A percentile compares a stretch with the other conserved stretches of the same genome.
phyloP scores from a whole-genome alignment of 345 rosid genomes.

The Salix udensis region DNA sequence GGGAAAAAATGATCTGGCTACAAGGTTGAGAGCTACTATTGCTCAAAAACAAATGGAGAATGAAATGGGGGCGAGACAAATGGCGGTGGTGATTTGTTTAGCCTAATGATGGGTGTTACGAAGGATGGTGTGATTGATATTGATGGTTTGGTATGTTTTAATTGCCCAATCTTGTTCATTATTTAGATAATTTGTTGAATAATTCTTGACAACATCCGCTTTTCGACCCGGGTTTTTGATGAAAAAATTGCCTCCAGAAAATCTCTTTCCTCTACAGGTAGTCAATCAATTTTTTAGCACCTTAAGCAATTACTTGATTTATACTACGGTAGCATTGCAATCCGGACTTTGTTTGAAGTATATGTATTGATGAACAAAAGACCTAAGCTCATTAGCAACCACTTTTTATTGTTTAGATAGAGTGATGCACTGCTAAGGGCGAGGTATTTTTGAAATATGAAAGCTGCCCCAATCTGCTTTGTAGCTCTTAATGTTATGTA shows the following conservation, averaged over 20 bases:
- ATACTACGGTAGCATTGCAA: not conserved
- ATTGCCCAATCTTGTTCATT: too few species aligned
- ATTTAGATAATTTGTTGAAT: too few species aligned
- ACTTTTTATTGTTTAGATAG: not conserved
- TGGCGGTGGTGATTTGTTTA: too few species aligned
- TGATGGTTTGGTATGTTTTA: too few species aligned
- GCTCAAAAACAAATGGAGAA: too few species aligned
- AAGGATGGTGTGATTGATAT: too few species aligned
- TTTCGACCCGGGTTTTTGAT: slow-evolving; percentile 92
- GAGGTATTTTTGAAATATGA: not conserved
- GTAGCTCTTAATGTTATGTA: not conserved
- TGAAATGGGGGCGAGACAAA: too few species aligned
- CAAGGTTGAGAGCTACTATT: too few species aligned
- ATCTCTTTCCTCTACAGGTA: slow-evolving; percentile 94
- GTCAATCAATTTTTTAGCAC: not conserved
- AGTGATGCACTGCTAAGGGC: not conserved
- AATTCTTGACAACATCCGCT: too few species aligned
- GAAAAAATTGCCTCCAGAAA: slow-evolving; percentile 82
- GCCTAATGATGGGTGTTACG: too few species aligned
- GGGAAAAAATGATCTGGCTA: too few species aligned
- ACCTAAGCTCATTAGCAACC: not conserved
- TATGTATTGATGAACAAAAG: not conserved
- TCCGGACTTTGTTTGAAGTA: not conserved
- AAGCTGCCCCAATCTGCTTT: not conserved
- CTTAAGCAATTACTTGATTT: not conserved